These are phyloP conservation scores for Aspergillus sp. DNA, from an alignment of 2,329 filamentous ascomycete genomes.

Conservation along the genomic window DNA sequence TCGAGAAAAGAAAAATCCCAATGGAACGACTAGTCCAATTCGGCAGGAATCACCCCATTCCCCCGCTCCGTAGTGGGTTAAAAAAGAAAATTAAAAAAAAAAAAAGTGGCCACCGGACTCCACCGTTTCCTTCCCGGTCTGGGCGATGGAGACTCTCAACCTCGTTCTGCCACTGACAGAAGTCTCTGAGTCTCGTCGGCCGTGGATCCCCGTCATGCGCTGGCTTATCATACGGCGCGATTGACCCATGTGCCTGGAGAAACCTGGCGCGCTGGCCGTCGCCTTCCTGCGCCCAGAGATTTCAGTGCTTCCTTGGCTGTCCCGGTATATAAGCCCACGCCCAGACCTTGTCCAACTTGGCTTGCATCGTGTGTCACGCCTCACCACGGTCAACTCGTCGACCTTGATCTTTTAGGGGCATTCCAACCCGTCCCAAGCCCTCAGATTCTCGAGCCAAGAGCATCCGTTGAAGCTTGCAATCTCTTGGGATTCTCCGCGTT, in stretches of 20 bases:
- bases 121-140: not conserved
- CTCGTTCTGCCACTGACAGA: constrained; percentile 7
- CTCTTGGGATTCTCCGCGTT: constrained; percentile 8
- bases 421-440: constrained; percentile 8
- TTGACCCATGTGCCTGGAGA: constrained; percentile 20
- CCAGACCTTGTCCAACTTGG: constrained; percentile 18
- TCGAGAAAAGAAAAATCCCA: too few species aligned
- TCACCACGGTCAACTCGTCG: constrained; percentile 6
- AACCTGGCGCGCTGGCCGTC: constrained; percentile 12
- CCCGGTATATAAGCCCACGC: constrained; percentile 17
- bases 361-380: constrained; percentile 22
- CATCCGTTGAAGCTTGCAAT: constrained; percentile 1
- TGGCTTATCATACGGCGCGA: constrained; percentile 19
- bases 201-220: constrained; percentile 12
- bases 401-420: constrained; percentile 6
- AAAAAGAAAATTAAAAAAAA: constrained; percentile 4
- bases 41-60: too few species aligned
- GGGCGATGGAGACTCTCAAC: constrained; percentile 3
- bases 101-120: not conserved
- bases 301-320: constrained; percentile 10
- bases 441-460: constrained; percentile 14
- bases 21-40: too few species aligned
- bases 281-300: constrained; percentile 15
- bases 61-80: not conserved
- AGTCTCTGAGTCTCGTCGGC: not conserved